phyloP scores from a whole-genome alignment of 768 basidiomycete species.

The Lentinula lateritia region DNA sequence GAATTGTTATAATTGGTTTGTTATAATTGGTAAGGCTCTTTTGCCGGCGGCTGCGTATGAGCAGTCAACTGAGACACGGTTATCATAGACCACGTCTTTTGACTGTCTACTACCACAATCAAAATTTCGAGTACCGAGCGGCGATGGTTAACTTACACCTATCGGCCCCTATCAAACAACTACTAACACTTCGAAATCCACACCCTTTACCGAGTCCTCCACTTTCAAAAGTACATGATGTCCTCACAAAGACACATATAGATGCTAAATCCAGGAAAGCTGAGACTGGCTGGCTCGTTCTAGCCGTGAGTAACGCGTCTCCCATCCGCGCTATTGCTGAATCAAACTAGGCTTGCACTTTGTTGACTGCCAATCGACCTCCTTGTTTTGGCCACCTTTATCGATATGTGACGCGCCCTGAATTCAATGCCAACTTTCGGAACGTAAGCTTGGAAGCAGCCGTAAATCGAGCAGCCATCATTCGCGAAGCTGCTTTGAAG shows the following conservation, averaged over 20 bases:
- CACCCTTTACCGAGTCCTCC: conserved; percentile 54
- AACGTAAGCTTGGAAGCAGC: conserved; percentile 43
- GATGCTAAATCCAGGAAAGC: conserved; percentile 62
- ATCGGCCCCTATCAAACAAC: conserved; percentile 65
- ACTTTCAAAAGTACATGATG: conserved; percentile 39
- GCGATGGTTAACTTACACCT: conserved; percentile 40
- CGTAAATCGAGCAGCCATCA: conserved; percentile 71
- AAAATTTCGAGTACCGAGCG: neutral
- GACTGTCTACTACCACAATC: no score
- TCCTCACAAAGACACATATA: conserved; percentile 57
- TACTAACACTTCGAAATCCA: conserved; percentile 64
- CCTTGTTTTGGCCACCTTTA: conserved; percentile 77
- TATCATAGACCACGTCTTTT: no score
- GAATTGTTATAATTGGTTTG: neutral
- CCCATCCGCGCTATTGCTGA: conserved; percentile 9
- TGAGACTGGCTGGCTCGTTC: conserved; percentile 77
- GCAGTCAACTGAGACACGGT: no score
- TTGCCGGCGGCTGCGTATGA: neutral
- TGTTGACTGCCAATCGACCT: conserved; percentile 79
- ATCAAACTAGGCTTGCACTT: conserved; percentile 62
- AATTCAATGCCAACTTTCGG: conserved; percentile 31
- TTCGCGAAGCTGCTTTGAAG: conserved; percentile 87
- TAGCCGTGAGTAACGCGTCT: conserved; percentile 48
- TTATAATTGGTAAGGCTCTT: neutral
- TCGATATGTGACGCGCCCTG: conserved; percentile 60